Evolutionary conservation across 2,329 filamentous ascomycete species (phyloP).

Genomic region (Rhynchosporium graminicola): DNA sequence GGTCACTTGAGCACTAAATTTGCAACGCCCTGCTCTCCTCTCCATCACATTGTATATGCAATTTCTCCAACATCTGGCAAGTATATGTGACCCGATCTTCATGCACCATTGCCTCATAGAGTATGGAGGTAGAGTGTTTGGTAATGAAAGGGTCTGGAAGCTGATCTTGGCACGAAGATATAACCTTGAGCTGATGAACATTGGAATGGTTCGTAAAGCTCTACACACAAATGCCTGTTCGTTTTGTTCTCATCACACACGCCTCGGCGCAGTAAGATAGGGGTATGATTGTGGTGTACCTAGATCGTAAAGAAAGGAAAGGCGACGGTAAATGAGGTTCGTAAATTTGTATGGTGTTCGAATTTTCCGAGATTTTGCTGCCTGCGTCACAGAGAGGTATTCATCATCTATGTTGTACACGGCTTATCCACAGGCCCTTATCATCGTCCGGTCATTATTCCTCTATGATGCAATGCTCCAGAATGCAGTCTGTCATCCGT

Average conservation of each 20-base stretch:
- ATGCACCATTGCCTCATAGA: constrained; percentile 61
- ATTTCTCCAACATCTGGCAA: not conserved
- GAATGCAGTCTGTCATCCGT: constrained; percentile 7
- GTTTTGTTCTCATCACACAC: constrained; percentile 22
- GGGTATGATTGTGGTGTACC: not conserved
- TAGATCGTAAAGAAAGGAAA: not conserved
- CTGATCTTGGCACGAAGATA: constrained; percentile 53
- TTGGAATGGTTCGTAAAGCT: constrained; percentile 46
- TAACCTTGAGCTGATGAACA: constrained; percentile 50
- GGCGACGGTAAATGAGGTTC: constrained; percentile 17
- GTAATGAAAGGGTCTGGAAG: constrained; percentile 55
- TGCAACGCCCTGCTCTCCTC: no score
- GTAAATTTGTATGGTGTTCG: constrained; percentile 29
- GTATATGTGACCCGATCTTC: constrained; percentile 53
- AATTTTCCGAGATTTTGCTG: no score
- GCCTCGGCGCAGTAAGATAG: constrained; percentile 3
- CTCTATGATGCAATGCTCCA: constrained; percentile 11
- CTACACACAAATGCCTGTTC: constrained; percentile 53
- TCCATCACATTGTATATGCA: no score
- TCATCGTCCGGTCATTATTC: not conserved
- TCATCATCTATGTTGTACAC: constrained; percentile 12
- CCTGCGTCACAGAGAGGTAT: constrained; percentile 8
- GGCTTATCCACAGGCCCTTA: not conserved
- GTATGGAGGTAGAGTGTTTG: constrained; percentile 58
- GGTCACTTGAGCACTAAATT: no score